phyloP scores from a whole-genome alignment of 2,329 filamentous ascomycete genomes.

The Venturia pyrina region DNA sequence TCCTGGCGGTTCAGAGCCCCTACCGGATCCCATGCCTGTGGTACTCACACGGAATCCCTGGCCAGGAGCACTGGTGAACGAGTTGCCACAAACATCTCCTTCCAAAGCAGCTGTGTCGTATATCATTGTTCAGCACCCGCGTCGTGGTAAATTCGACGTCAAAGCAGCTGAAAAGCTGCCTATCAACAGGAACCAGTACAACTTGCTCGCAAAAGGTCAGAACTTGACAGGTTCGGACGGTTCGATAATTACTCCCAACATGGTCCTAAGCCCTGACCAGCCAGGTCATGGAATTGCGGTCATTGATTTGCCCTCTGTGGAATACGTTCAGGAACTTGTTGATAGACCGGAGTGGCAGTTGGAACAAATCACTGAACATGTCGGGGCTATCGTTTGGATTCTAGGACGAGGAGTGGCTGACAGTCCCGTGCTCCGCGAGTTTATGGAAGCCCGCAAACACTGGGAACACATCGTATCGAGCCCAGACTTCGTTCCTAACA shows the following conservation, averaged over 20 bases:
- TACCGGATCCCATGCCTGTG: conserved; percentile 46
- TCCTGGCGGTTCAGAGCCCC: conserved; percentile 35
- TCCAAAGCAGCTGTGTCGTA: conserved; percentile 69
- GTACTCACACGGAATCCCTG: conserved; percentile 69
- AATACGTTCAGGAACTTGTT: conserved; percentile 62
- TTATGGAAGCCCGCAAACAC: conserved; percentile 53
- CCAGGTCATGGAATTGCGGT: conserved; percentile 67
- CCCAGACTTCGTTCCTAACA: conserved; percentile 63
- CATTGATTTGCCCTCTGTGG: conserved; percentile 62
- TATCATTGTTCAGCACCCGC: conserved; percentile 65
- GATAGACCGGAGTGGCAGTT: conserved; percentile 62
- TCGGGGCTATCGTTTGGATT: conserved; percentile 70
- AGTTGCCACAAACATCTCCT: conserved; percentile 59
- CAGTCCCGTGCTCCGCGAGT: conserved; percentile 54
- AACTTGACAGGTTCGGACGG: conserved; percentile 56
- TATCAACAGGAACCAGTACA: conserved; percentile 52
- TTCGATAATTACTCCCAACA: conserved; percentile 65
- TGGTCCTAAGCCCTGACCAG: conserved; percentile 64
- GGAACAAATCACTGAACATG: conserved; percentile 52
- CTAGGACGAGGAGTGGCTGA: conserved; percentile 57
- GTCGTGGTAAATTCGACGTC: conserved; percentile 71
- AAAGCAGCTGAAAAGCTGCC: conserved; percentile 54
- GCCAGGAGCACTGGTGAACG: conserved; percentile 57
- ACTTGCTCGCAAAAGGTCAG: conserved; percentile 50
- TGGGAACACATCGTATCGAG: conserved; percentile 72